Base-by-base conservation (phyloP, 2,329 filamentous ascomycete species). In the Aciculosporium take region DNA sequence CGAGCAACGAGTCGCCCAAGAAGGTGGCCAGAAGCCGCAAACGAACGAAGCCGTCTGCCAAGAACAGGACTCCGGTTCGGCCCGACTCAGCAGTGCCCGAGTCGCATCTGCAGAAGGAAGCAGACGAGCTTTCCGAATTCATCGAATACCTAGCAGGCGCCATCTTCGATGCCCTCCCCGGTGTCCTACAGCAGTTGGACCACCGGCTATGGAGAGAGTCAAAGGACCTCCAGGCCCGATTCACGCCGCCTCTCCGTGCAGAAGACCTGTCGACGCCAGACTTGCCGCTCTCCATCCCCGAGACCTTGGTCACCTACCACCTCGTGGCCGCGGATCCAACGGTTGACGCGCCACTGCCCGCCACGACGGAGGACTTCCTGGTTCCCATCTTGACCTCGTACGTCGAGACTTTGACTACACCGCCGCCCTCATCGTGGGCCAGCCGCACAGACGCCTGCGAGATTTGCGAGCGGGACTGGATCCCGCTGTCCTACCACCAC, bases 401-500 rank as follows among this genome's bases (percentile, higher is more conserved):
- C 60, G 63, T 86, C 10, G 56, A 62, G 0, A 56, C 68, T 1
- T 63, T 71, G 7, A 75, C 72, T 1, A 65, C 76, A 0, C 63
- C 80, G 0, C 84, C 84, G 0, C 80, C 81, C 0, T 66, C 76
- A 7, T 80, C 79, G 52, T 62, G 64, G 1, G 62, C 67, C 0
- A 81, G 79, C 1, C 70, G 73, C 20, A 55, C 61, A 4, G 51
- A 63, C 1, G 70, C 65, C 0, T 94, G 86, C 59, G 86, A 94
- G 63, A 72, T 93, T 20, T 93, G 85, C 57, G 72, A 67, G 2
- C 69, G 85, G 1, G 73, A 76, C 46, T 86, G 83, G 75, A 74
- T 91, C 18, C 75, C 76, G 7, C 60, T 91, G 46, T 84, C 81
- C 1, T 93, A 91, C 56, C 86, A 94, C 55, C 86, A 93, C 62